Evolutionary conservation across 306 rosid species (phyloP).

Genomic region (Quercus berberidifolia): DNA sequence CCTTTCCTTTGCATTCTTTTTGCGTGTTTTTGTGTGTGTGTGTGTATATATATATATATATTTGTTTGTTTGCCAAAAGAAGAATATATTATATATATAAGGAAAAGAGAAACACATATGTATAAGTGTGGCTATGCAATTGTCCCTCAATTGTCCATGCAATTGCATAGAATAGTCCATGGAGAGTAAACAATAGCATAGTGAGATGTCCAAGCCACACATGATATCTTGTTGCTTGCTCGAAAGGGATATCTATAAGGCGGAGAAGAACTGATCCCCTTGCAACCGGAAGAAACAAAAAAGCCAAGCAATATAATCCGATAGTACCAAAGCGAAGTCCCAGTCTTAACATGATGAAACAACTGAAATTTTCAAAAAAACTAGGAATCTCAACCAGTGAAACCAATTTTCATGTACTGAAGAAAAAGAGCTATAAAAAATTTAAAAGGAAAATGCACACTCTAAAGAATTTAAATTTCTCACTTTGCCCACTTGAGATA

Average conservation of each 20-base stretch:
- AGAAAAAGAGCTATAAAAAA: not conserved
- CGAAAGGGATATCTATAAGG: conserved; percentile 74
- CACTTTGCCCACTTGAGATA: too few relatives aligned
- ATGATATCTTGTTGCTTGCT: conserved; percentile 85
- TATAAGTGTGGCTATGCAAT: not conserved
- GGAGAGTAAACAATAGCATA: conserved; percentile 80
- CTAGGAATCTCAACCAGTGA: conserved; percentile 19
- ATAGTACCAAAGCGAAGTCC: conserved; percentile 63
- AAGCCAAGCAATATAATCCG: conserved; percentile 64
- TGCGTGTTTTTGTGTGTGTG: too few relatives aligned
- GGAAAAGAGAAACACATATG: not conserved
- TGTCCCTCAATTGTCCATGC: conserved; percentile 69
- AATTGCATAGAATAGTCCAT: conserved; percentile 57
- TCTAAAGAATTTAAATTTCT: not conserved
- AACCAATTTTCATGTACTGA: not conserved
- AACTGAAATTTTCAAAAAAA: conserved; percentile 41
- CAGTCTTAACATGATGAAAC: conserved; percentile 37
- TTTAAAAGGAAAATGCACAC: not conserved
- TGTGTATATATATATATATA: not conserved
- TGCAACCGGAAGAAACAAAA: conserved; percentile 80
- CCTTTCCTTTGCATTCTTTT: not conserved
- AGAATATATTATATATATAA: not conserved
- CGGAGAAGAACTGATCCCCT: conserved; percentile 95
- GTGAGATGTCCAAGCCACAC: conserved; percentile 98
- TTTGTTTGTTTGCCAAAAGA: not conserved